Evolutionary conservation across 2,329 filamentous ascomycete genomes (phyloP).

Genomic region (Balansia obtecta): DNA sequence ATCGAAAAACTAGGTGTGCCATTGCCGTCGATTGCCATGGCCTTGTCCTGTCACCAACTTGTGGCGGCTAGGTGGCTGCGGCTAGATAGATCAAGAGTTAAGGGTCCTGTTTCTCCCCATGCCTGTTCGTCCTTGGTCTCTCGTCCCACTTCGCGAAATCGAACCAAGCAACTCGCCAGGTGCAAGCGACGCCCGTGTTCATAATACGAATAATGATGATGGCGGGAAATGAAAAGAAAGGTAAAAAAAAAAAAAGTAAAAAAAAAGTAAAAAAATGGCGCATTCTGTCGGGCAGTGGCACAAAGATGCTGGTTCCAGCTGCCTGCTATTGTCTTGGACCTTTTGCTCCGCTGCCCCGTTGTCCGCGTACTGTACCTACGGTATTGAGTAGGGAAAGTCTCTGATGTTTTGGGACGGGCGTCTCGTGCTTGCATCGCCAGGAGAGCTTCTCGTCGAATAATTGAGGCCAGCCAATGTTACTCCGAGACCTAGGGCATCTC

Average conservation of each 20-base stretch:
- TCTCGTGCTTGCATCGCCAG: too few species aligned
- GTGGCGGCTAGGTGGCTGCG: background rate
- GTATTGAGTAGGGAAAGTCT: too few species aligned
- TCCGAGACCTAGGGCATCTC: too few species aligned
- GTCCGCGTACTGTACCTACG: too few species aligned
- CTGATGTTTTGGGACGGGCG: too few species aligned
- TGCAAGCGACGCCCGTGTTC: background rate
- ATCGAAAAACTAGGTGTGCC: background rate
- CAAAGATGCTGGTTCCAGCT: background rate
- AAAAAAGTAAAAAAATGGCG: too few species aligned
- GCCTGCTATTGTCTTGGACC: background rate
- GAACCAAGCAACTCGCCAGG: background rate
- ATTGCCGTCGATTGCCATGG: background rate
- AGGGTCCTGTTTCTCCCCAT: background rate
- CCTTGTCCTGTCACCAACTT: background rate
- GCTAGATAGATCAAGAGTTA: background rate
- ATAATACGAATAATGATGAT: background rate
- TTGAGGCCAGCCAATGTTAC: too few species aligned
- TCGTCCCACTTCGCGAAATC: background rate
- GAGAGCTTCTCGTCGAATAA: too few species aligned
- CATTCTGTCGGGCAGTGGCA: background rate
- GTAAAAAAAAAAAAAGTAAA: too few species aligned
- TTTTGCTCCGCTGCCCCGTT: too few species aligned
- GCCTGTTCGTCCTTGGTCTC: background rate
- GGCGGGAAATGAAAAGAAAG: too few species aligned